Percentiles rank a stretch among this genome's conserved stretches.
These are phyloP conservation scores for Musa troglodytarum DNA, from an alignment of 176 grass and related monocot species.

Conservation along the genomic window DNA sequence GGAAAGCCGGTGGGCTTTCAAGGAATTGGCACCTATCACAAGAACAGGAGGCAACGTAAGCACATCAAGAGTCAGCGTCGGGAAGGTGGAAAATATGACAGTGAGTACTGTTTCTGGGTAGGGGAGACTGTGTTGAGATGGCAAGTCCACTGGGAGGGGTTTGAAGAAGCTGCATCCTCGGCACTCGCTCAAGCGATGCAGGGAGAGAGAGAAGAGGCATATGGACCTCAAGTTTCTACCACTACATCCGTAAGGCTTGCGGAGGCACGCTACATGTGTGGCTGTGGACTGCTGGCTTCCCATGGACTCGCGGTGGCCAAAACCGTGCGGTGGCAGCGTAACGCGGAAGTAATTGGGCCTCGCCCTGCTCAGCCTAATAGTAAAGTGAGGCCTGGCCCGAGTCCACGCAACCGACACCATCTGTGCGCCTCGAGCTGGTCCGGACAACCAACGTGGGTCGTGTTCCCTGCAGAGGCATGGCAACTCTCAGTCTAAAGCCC, in stretches of 20 bases:
- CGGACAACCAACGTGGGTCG: too few relatives aligned
- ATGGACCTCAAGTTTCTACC: not conserved
- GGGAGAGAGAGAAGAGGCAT: not conserved
- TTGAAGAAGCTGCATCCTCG: slow-evolving; percentile 9
- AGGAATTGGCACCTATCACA: not conserved
- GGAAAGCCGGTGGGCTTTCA: not conserved
- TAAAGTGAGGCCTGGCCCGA: too few relatives aligned
- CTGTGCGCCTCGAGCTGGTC: too few relatives aligned
- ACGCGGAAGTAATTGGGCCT: too few relatives aligned
- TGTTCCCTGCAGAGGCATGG: too few relatives aligned
- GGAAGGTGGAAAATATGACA: not conserved
- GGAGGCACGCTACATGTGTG: too few relatives aligned
- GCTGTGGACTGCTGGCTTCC: not conserved
- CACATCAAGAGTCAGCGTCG: too few relatives aligned
- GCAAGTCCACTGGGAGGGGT: not conserved
- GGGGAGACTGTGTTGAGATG: not conserved
- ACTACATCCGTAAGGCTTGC: too few relatives aligned
- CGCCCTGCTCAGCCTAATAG: too few relatives aligned
- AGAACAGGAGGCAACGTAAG: not conserved
- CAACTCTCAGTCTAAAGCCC: too few relatives aligned
- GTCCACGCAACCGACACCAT: too few relatives aligned
- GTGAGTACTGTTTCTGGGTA: slow-evolving; percentile 3
- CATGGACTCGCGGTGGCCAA: not conserved
- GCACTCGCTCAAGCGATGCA: too few relatives aligned
- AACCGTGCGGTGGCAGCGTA: not conserved